Evolutionary conservation across 2,329 filamentous ascomycete genomes (phyloP).

Genomic region (Dactylella cylindrospora): DNA sequence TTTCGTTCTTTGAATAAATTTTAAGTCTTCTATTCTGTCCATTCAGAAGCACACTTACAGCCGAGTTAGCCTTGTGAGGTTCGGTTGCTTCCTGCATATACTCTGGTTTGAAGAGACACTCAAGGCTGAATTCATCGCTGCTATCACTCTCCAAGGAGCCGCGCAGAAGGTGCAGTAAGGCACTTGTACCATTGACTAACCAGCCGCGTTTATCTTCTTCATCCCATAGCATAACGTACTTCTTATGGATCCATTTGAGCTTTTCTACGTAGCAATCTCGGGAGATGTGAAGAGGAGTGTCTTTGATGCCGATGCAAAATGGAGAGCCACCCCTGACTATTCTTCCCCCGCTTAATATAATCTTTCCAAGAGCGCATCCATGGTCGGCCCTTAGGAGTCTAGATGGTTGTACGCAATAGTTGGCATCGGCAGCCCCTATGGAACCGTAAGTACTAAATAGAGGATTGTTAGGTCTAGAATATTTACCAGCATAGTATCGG

Average conservation of each 20-base stretch:
- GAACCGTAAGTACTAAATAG: not conserved
- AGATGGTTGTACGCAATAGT: conserved; percentile 3
- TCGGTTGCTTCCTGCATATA: conserved; percentile 1
- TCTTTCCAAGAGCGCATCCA: not conserved
- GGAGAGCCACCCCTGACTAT: conserved; percentile 8
- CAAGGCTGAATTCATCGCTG: conserved; percentile 14
- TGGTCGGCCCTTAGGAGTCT: conserved; percentile 5
- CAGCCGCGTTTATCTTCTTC: conserved; percentile 49
- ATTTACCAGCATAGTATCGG: conserved; percentile 34
- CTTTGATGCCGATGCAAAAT: conserved; percentile 9
- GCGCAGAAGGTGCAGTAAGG: conserved; percentile 47
- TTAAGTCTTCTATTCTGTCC: not conserved
- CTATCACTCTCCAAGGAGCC: conserved; percentile 43
- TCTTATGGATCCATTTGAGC: conserved; percentile 43
- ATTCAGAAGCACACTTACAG: conserved; percentile 3
- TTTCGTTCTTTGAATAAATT: conserved; percentile 3
- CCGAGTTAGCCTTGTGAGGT: conserved; percentile 5
- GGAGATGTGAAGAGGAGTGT: conserved; percentile 11
- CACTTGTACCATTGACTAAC: conserved; percentile 50
- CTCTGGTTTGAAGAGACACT: conserved; percentile 12
- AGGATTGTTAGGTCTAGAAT: not conserved
- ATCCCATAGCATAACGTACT: conserved; percentile 49
- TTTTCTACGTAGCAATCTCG: not conserved
- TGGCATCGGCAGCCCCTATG: conserved; percentile 5
- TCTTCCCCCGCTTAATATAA: conserved; percentile 3